Evolutionary conservation across 2,329 filamentous ascomycete genomes (phyloP), one percentile per base, ranked within the genome.

Genomic region (Pyricularia pennisetigena): DNA sequence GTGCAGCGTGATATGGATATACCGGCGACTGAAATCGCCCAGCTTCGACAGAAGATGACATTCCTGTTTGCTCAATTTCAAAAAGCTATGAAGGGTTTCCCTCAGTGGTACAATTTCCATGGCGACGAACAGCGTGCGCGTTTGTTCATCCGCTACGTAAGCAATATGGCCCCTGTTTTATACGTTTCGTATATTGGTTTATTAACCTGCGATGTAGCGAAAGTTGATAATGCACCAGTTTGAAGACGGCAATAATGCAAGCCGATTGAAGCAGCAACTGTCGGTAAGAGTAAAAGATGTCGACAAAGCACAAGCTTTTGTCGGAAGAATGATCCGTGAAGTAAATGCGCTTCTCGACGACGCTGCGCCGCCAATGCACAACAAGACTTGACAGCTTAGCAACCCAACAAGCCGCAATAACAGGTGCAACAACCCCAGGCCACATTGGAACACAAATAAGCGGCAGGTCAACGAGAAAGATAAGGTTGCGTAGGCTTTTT

Each of bases 181-280:
- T 65, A 1, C 28, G 54, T 26, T 14, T 20, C 65, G 30, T 64
- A 1, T 26, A 26, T 26, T 23, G 28, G 16, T 26, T 66, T 69
- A 70, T 78, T 83, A 75, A 83, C n/a, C 49, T 32, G 20, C 3
- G 41, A 59, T 9, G 59, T 72, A 88, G 85, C 83, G 85, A 69
- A 75, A 80, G 29, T 83, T 83, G 10, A 77, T 88, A 35, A 72
- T 80, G 0, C 81, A 79, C 63, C 86, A 89, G 72, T 88, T 86
- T 70, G 73, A 74, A 4, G 82, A 86, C 68, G 81, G 80, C 16
- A 81, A 84, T 1, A 75, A 77, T 65, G 80, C 84, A 78, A 77
- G 73, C 2, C 75, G 76, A 1, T 75, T 82, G 12, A 85, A 82
- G 70, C 78, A 82, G 7, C 75, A 74, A 2, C 85, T 89, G 64